A percentile compares a stretch with the other conserved stretches of the same genome.
phyloP scores from a whole-genome alignment of 1,284 basidiomycete genomes.

The Ustilago loliicola region DNA sequence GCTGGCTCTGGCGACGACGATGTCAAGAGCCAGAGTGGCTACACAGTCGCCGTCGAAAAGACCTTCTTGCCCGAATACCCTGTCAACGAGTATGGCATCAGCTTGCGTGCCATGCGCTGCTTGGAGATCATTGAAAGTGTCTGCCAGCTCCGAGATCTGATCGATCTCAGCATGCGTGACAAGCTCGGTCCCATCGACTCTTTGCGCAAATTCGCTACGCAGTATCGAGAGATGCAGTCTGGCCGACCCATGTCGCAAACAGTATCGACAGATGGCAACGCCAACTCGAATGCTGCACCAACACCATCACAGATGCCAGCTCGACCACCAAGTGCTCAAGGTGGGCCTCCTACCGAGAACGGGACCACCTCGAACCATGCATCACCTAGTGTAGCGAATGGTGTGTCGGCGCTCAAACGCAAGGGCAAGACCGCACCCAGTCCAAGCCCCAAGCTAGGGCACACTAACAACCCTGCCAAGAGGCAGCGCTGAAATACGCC shows the following conservation, averaged over 20 bases:
- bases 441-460: slow-evolving; percentile 46
- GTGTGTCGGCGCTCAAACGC: slow-evolving; percentile 34
- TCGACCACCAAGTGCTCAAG: slow-evolving; percentile 43
- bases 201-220: slow-evolving; percentile 49
- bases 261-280: slow-evolving; percentile 9
- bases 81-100: slow-evolving; percentile 66
- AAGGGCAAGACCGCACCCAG: slow-evolving; percentile 50
- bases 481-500: slow-evolving; percentile 25
- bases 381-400: slow-evolving; percentile 37
- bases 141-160: slow-evolving; percentile 60
- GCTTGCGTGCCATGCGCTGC: slow-evolving; percentile 62
- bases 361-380: slow-evolving; percentile 32
- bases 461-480: slow-evolving; percentile 40
- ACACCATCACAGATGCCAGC: slow-evolving; percentile 32
- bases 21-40: slow-evolving; percentile 32
- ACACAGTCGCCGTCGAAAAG: slow-evolving; percentile 49
- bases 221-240: slow-evolving; percentile 47
- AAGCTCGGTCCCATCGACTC: slow-evolving; percentile 54
- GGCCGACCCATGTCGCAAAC: slow-evolving; percentile 24
- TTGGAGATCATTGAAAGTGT: slow-evolving; percentile 65
- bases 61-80: slow-evolving; percentile 57
- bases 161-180: slow-evolving; percentile 56
- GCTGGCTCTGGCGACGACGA: slow-evolving; percentile 33
- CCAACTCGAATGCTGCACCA: slow-evolving; percentile 15
- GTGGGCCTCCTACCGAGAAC: slow-evolving; percentile 24